Percentiles rank a stretch among this genome's conserved stretches.
Conservation (phyloP, 345 rosid genomes). For the Fremontodendron californicum region DNA sequence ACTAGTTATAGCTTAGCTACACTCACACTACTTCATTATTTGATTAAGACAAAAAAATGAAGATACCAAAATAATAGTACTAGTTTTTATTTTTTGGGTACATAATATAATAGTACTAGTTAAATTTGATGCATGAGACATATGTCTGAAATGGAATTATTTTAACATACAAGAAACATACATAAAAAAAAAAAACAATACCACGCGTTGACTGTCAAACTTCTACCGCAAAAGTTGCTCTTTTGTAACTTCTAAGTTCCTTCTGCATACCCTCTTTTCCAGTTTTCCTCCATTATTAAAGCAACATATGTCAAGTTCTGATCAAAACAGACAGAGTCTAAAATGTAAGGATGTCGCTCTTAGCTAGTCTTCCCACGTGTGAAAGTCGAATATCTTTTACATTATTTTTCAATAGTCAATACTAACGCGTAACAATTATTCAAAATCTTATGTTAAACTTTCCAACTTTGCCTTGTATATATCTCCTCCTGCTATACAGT, state of each 20-base stretch:
- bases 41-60: neutral
- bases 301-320: neutral
- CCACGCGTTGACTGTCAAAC: constrained; percentile 1
- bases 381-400: neutral
- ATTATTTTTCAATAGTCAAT: neutral
- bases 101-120: too few species aligned
- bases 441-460: too few species aligned
- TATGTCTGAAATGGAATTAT: neutral
- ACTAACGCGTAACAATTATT: neutral
- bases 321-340: neutral
- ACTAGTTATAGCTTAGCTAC: neutral
- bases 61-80: too few species aligned
- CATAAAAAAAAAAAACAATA: neutral
- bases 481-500: neutral
- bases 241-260: neutral
- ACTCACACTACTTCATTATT: neutral
- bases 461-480: neutral
- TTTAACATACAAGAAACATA: too few species aligned
- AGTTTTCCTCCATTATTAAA: neutral
- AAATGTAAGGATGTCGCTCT: neutral
- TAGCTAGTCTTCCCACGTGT: neutral
- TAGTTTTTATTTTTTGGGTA: too few species aligned
- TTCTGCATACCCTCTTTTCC: neutral
- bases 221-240: neutral
- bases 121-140: neutral